phyloP scores from a whole-genome alignment of 2,329 filamentous ascomycete species.

The Fusarium mexicanum region DNA sequence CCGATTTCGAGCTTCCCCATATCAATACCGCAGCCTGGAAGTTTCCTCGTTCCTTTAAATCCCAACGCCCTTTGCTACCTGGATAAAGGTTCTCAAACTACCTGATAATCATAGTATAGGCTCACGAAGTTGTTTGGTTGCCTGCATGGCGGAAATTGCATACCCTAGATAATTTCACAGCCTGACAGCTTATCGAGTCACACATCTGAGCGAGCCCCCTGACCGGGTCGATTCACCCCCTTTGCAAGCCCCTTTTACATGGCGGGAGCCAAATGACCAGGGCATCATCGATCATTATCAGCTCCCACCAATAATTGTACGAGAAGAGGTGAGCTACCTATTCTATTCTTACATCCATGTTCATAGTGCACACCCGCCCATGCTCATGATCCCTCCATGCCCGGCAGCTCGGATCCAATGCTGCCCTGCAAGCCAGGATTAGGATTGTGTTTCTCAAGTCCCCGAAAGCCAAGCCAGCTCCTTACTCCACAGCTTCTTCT shows the following conservation, averaged over 20 bases:
- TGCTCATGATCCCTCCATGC: conserved; percentile 16
- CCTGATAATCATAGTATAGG: conserved; percentile 8
- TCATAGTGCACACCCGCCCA: conserved; percentile 22
- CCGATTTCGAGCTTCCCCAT: neutral
- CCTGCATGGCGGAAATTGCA: conserved; percentile 39
- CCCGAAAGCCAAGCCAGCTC: conserved; percentile 31
- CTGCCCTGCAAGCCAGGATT: conserved; percentile 24
- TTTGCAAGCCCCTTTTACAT: conserved; percentile 26
- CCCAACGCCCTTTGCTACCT: neutral
- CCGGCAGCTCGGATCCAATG: conserved; percentile 37
- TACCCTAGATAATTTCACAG: conserved; percentile 35
- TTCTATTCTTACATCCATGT: conserved; percentile 27
- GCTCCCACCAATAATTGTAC: conserved; percentile 36
- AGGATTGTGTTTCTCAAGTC: conserved; percentile 25
- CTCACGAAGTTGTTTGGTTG: conserved; percentile 9
- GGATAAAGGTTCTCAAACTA: neutral
- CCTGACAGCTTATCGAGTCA: conserved; percentile 19
- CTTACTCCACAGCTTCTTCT: conserved; percentile 31
- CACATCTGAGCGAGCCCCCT: conserved; percentile 3
- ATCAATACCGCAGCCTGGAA: neutral
- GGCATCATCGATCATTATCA: conserved; percentile 22
- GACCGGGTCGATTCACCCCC: conserved; percentile 19
- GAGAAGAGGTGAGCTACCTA: conserved; percentile 16
- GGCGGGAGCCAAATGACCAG: conserved; percentile 16
- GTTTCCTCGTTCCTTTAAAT: neutral